Conservation (phyloP, 441 rosid genomes). For the Gossypium trilobum region DNA sequence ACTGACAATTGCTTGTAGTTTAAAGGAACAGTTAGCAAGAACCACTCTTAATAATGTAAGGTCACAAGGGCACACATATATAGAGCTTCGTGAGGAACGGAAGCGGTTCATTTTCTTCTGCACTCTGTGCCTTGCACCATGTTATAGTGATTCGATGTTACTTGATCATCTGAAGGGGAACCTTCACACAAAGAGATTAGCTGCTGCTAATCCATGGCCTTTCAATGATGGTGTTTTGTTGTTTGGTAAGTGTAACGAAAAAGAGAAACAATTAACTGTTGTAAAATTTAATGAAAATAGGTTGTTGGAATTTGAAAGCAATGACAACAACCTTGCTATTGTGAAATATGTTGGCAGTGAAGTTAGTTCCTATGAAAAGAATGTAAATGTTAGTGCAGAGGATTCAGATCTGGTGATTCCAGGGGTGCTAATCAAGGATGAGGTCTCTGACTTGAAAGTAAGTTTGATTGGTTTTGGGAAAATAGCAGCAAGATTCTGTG, state of each 20-base stretch:
- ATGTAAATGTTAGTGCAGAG: conserved; percentile 15
- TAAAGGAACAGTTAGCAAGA: conserved; percentile 60
- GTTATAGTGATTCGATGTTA: conserved; percentile 65
- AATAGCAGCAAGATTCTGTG: conserved; percentile 49
- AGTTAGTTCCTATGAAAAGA: conserved; percentile 15
- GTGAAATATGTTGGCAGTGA: conserved; percentile 36
- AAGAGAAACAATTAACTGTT: conserved; percentile 20
- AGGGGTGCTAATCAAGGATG: conserved; percentile 49
- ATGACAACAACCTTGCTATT: conserved; percentile 37
- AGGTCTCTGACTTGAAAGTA: conserved; percentile 45
- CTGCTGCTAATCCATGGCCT: conserved; percentile 31
- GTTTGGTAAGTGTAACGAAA: conserved; percentile 42
- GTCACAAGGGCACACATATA: conserved; percentile 60
- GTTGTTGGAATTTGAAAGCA: conserved; percentile 26
- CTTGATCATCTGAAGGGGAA: conserved; percentile 69
- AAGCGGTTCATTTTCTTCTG: conserved; percentile 71
- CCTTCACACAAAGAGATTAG: conserved; percentile 61
- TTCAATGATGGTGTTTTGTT: conserved; percentile 49
- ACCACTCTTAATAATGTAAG: conserved; percentile 52
- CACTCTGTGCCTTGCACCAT: conserved; percentile 72
- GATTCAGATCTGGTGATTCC: conserved; percentile 37
- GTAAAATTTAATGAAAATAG: conserved; percentile 11
- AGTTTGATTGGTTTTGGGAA: conserved; percentile 41
- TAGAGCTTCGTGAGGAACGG: conserved; percentile 63
- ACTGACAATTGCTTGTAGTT: conserved; percentile 32